Evolutionary conservation across 768 basidiomycete genomes (phyloP).

Genomic region (Trametes punicea): DNA sequence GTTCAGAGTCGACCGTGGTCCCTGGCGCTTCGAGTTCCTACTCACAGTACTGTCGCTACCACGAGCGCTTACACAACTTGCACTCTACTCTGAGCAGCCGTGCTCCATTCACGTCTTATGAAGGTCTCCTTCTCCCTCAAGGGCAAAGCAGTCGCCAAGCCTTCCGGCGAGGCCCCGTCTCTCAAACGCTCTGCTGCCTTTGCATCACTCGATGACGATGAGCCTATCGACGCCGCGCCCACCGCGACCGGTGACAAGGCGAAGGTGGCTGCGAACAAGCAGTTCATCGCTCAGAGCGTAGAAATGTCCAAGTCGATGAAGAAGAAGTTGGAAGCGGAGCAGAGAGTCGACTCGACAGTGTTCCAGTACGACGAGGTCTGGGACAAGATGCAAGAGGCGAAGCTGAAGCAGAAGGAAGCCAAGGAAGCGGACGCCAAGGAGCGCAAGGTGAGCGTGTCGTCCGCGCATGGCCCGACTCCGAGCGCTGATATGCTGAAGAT

Average conservation of each 20-base stretch:
- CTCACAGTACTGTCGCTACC: neutral
- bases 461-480: neutral
- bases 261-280: conserved; percentile 47
- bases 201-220: conserved; percentile 62
- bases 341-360: conserved; percentile 73
- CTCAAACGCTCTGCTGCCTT: conserved; percentile 63
- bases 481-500: conserved; percentile 21
- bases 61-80: neutral
- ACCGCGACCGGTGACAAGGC: conserved; percentile 39
- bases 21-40: no score
- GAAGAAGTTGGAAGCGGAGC: conserved; percentile 77
- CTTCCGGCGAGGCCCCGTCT: conserved; percentile 47
- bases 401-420: conserved; percentile 64
- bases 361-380: conserved; percentile 97
- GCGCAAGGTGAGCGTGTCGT: conserved; percentile 59
- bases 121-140: conserved; percentile 89
- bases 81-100: neutral
- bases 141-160: conserved; percentile 43
- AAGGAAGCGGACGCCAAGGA: conserved; percentile 76
- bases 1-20: no score
- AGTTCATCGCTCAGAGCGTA: conserved; percentile 54
- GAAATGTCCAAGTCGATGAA: conserved; percentile 60
- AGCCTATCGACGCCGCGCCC: conserved; percentile 46
- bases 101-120: conserved; percentile 42
- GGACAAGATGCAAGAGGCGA: conserved; percentile 91